Evolutionary conservation across 2,329 filamentous ascomycete species (phyloP).

Genomic region (Colletotrichum spaethianum): DNA sequence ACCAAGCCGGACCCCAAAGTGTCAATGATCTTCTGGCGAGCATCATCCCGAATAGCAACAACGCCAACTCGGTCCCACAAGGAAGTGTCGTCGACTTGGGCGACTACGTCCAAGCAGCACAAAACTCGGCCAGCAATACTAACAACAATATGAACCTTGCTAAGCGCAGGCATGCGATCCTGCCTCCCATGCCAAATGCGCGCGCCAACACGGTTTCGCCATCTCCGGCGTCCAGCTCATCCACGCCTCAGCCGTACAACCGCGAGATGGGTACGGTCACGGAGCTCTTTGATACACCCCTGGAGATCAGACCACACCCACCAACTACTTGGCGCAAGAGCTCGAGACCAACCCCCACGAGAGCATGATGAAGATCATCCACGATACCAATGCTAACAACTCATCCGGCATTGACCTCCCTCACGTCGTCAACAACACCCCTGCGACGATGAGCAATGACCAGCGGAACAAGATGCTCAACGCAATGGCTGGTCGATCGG

Average conservation of each 20-base stretch:
- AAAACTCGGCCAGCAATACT: conserved; percentile 54
- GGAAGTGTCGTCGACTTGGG: conserved; percentile 74
- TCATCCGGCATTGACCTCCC: conserved; percentile 65
- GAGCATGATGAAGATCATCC: conserved; percentile 76
- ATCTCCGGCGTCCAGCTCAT: conserved; percentile 46
- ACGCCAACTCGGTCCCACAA: conserved; percentile 60
- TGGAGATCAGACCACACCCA: conserved; percentile 59
- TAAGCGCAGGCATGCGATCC: conserved; percentile 67
- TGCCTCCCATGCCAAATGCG: conserved; percentile 66
- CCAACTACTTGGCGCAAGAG: conserved; percentile 67
- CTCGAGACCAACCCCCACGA: conserved; percentile 71
- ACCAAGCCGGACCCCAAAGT: conserved; percentile 81
- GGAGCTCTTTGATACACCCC: conserved; percentile 71
- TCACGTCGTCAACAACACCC: conserved; percentile 69
- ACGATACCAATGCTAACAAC: conserved; percentile 72
- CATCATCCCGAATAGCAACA: conserved; percentile 73
- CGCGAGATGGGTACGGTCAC: conserved; percentile 71
- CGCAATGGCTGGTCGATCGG: conserved; percentile 67
- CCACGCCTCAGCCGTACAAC: conserved; percentile 49
- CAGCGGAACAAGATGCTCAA: conserved; percentile 72
- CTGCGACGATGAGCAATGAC: conserved; percentile 68
- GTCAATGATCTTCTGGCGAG: conserved; percentile 88
- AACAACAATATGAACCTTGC: conserved; percentile 56
- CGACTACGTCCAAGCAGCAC: conserved; percentile 68
- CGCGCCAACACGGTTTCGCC: conserved; percentile 48